Conservation (phyloP, 192 early-diverging fungal species). For the Backusella sp. region DNA sequence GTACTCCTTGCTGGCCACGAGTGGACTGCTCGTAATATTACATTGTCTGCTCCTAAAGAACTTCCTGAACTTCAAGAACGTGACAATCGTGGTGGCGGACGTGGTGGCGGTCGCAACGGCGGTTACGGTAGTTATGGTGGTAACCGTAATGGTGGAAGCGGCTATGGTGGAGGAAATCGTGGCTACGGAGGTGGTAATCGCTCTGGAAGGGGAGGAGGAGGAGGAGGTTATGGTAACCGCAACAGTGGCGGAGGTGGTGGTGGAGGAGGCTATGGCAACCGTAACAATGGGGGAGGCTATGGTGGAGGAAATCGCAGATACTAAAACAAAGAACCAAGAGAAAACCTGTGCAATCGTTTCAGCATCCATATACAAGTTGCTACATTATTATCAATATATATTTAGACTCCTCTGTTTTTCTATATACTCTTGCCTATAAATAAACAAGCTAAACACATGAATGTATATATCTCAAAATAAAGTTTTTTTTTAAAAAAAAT, state of each 20-base stretch:
- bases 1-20: conserved; percentile 58
- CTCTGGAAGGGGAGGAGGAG: conserved; percentile 39
- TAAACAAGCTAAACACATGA: neutral
- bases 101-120: conserved; percentile 37
- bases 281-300: neutral
- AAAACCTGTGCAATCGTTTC: neutral
- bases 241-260: conserved; percentile 9
- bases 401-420: neutral
- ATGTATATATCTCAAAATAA: conserved; percentile 2
- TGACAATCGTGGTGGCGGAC: conserved; percentile 35
- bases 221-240: conserved; percentile 44
- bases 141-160: conserved; percentile 44
- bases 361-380: neutral
- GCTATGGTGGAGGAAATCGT: conserved; percentile 36
- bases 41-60: conserved; percentile 65
- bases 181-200: conserved; percentile 39
- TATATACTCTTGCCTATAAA: neutral
- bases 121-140: conserved; percentile 38
- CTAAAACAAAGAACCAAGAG: neutral
- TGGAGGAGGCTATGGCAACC: conserved; percentile 3
- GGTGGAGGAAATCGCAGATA: conserved; percentile 5
- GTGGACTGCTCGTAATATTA: conserved; percentile 73
- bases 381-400: neutral
- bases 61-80: conserved; percentile 81
- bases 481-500: neutral